phyloP scores from a whole-genome alignment of 1,284 basidiomycete genomes.

The Athelia psychrophila region DNA sequence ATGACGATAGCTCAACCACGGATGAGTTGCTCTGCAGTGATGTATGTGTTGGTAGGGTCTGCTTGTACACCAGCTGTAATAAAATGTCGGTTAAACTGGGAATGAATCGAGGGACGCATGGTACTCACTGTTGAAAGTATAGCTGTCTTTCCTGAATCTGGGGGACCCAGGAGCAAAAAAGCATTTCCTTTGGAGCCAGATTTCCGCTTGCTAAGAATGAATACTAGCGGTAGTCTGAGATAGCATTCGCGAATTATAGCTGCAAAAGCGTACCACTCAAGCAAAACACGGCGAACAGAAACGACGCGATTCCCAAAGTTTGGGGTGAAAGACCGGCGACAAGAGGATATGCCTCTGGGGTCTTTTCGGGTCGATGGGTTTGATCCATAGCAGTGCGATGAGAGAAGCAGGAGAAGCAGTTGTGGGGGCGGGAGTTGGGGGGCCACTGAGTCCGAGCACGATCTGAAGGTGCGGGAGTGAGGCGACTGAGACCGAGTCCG shows the following conservation, averaged over 20 bases:
- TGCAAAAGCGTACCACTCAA: conserved; percentile 25
- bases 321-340: conserved; percentile 22
- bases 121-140: conserved; percentile 52
- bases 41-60: conserved; percentile 63
- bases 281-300: conserved; percentile 29
- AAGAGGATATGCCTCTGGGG: conserved; percentile 24
- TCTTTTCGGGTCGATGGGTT: conserved; percentile 7
- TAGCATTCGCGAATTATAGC: neutral
- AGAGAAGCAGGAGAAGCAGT: too few species aligned
- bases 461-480: too few species aligned
- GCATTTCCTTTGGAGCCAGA: conserved; percentile 49
- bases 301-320: conserved; percentile 23
- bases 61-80: conserved; percentile 58
- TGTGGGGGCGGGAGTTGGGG: too few species aligned
- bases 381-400: too few species aligned
- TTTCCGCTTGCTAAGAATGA: conserved; percentile 34
- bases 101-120: conserved; percentile 14
- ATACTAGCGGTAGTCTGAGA: conserved; percentile 21
- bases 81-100: conserved; percentile 15
- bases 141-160: conserved; percentile 76
- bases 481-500: too few species aligned
- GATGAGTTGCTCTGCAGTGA: conserved; percentile 71
- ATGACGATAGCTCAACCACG: conserved; percentile 36
- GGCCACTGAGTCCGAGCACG: too few species aligned
- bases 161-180: conserved; percentile 63